Percentiles rank a stretch among this genome's conserved stretches.
These are phyloP conservation scores for Mycena kentingensis DNA, from an alignment of 768 basidiomycete species.

Conservation along the genomic window DNA sequence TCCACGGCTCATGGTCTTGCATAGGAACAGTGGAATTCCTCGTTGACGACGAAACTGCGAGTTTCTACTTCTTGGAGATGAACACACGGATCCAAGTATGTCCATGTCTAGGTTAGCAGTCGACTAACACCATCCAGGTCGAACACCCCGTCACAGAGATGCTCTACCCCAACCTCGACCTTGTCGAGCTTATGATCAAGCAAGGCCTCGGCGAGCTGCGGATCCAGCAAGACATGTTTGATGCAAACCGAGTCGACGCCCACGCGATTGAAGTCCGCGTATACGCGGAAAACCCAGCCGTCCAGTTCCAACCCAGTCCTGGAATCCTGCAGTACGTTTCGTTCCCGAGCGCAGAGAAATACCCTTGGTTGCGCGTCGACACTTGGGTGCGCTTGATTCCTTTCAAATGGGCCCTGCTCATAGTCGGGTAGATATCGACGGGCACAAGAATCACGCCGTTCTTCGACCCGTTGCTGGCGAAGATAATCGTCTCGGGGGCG, in stretches of 20 bases:
- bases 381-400: conserved; percentile 45
- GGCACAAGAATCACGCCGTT: conserved; percentile 53
- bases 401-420: conserved; percentile 1
- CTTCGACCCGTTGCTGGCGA: conserved; percentile 62
- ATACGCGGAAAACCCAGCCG: conserved; percentile 64
- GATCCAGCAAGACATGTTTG: conserved; percentile 44
- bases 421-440: conserved; percentile 42
- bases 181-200: conserved; percentile 65
- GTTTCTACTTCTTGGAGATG: conserved; percentile 73
- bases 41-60: conserved; percentile 51
- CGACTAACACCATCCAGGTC: conserved; percentile 39
- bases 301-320: conserved; percentile 58
- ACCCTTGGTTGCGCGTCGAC: conserved; percentile 63
- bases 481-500: conserved; percentile 55
- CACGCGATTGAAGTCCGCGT: conserved; percentile 60
- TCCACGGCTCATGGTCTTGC: neutral
- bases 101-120: neutral
- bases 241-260: conserved; percentile 24
- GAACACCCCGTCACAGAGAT: conserved; percentile 70
- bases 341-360: conserved; percentile 29
- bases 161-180: conserved; percentile 55
- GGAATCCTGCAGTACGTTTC: conserved; percentile 62
- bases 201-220: conserved; percentile 49
- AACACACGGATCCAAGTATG: conserved; percentile 64
- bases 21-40: conserved; percentile 70